phyloP scores from a whole-genome alignment of 257 asterid species.

The Lantana camara region DNA sequence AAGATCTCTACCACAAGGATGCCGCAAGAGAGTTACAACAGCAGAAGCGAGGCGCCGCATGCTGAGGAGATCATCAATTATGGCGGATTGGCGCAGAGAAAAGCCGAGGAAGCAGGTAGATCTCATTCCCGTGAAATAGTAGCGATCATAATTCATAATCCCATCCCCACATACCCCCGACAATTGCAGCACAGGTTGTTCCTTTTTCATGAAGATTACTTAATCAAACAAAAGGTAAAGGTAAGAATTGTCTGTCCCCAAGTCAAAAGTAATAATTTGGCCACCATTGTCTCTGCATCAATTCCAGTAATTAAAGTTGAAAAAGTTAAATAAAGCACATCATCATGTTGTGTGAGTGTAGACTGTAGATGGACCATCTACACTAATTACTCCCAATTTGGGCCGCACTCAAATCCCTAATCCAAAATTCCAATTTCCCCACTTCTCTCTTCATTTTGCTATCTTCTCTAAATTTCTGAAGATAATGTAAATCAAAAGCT shows the following conservation, averaged over 20 bases:
- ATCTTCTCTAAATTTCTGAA: not conserved
- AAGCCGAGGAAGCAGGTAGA: constrained; percentile 73
- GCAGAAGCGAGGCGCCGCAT: constrained; percentile 32
- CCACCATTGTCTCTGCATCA: not conserved
- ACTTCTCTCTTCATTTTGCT: not conserved
- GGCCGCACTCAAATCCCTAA: not conserved
- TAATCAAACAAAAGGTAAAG: not conserved
- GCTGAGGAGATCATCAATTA: constrained; percentile 57
- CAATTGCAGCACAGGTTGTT: not conserved
- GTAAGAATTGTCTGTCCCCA: not conserved
- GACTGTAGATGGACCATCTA: not conserved
- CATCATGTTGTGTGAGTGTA: not conserved
- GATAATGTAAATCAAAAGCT: not conserved
- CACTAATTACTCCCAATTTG: not conserved
- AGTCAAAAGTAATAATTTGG: not conserved
- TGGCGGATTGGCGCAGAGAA: constrained; percentile 62
- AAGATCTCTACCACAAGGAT: no score
- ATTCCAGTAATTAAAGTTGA: not conserved
- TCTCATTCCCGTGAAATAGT: not conserved
- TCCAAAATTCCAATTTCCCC: not conserved
- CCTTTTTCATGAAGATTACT: not conserved
- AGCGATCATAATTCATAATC: not conserved
- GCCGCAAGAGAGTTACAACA: constrained; percentile 55
- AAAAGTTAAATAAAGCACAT: not conserved
- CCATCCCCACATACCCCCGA: not conserved